Percentiles rank a stretch among this genome's conserved stretches.
These are phyloP conservation scores for Fusarium sp. DNA, from an alignment of 2,329 filamentous ascomycete genomes.

Conservation along the genomic window DNA sequence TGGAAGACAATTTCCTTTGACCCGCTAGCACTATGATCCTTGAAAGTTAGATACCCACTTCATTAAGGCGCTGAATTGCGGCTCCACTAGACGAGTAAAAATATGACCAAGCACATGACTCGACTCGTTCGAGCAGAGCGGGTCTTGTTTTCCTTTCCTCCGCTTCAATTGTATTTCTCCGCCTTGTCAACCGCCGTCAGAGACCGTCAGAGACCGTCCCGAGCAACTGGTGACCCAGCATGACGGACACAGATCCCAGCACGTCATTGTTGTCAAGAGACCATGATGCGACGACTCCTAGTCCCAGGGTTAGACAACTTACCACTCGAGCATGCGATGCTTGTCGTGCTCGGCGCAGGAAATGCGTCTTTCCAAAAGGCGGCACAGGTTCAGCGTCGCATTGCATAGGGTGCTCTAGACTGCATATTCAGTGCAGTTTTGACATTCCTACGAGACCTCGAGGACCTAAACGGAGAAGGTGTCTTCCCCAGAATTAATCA, in stretches of 20 bases:
- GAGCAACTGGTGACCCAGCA: neutral
- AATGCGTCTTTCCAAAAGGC: slow-evolving; percentile 4
- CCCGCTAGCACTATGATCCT: too few relatives aligned
- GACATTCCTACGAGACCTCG: neutral
- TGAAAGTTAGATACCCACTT: too few relatives aligned
- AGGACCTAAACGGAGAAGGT: slow-evolving; percentile 7
- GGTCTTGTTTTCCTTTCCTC: too few relatives aligned
- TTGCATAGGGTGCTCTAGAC: neutral
- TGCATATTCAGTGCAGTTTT: slow-evolving; percentile 19
- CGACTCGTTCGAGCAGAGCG: too few relatives aligned
- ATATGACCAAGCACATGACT: too few relatives aligned
- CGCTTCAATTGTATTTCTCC: slow-evolving; percentile 4
- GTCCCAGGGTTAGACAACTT: neutral
- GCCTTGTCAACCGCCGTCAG: slow-evolving; percentile 3
- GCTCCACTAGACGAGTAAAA: too few relatives aligned
- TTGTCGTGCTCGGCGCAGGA: slow-evolving; percentile 13
- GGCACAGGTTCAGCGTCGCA: neutral
- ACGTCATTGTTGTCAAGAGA: neutral
- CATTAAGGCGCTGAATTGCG: too few relatives aligned
- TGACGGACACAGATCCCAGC: slow-evolving; percentile 1
- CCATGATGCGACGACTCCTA: neutral
- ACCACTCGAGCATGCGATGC: neutral
- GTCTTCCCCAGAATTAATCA: too few relatives aligned
- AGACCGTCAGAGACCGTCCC: neutral
- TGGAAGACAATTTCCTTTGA: too few relatives aligned